A percentile compares a stretch with the other conserved stretches of the same genome.
phyloP scores from a whole-genome alignment of 2,329 filamentous ascomycete species.

The Cytospora chrysosperma region DNA sequence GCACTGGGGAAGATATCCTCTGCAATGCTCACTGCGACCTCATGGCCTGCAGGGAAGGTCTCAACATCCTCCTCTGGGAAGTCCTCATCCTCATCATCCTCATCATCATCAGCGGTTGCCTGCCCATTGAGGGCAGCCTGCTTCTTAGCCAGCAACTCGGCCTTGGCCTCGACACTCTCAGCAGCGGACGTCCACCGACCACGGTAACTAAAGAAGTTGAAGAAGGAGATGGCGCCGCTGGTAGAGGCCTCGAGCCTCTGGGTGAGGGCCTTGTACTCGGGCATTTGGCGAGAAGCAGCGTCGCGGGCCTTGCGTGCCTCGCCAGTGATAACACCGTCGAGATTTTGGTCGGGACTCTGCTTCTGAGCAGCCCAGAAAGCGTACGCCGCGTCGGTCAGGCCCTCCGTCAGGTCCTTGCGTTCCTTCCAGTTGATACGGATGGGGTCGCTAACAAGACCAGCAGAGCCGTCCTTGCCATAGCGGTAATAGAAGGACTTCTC shows the following conservation, averaged over 20 bases:
- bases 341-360: conserved; percentile 33
- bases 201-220: conserved; percentile 68
- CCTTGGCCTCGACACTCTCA: conserved; percentile 55
- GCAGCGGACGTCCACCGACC: conserved; percentile 59
- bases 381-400: conserved; percentile 60
- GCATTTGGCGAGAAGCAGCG: conserved; percentile 34
- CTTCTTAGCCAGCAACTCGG: conserved; percentile 34
- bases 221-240: conserved; percentile 56
- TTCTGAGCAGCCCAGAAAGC: conserved; percentile 57
- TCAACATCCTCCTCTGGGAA: conserved; percentile 34
- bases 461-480: conserved; percentile 46
- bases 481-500: conserved; percentile 69
- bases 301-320: conserved; percentile 24
- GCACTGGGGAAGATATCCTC: conserved; percentile 26
- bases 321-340: conserved; percentile 19
- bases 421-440: conserved; percentile 66
- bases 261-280: conserved; percentile 54
- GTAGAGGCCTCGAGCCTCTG: conserved; percentile 45
- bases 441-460: conserved; percentile 60
- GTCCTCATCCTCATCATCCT: conserved; percentile 37
- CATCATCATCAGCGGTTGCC: conserved; percentile 36
- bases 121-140: conserved; percentile 29
- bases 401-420: conserved; percentile 62
- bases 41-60: conserved; percentile 24
- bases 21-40: conserved; percentile 24